Percentiles rank a stretch among this genome's conserved stretches.
Conservation (phyloP, 176 grass and related monocot genomes). For the Eremochloa ophiuroides region DNA sequence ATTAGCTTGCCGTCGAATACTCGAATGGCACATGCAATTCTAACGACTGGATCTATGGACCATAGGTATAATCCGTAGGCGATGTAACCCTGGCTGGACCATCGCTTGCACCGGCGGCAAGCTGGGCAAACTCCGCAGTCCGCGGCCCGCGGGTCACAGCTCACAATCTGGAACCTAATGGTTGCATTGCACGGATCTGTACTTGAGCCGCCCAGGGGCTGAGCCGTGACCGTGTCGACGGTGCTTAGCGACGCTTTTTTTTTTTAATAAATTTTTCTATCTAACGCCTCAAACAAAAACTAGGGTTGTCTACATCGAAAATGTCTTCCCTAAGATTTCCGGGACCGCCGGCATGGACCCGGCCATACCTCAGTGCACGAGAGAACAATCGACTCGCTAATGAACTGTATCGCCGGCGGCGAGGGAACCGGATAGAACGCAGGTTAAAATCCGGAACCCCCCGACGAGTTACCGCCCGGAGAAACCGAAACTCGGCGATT, state of each 20-base stretch:
- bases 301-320: no score
- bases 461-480: background rate
- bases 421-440: background rate
- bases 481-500: background rate
- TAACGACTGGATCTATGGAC: background rate
- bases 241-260: background rate
- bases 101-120: constrained; percentile 6
- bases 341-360: background rate
- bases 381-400: background rate
- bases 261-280: no score
- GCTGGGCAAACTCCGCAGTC: background rate
- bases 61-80: background rate
- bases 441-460: background rate
- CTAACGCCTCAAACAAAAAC: no score
- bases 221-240: background rate
- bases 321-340: no score
- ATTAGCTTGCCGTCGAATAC: background rate
- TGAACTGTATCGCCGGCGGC: background rate
- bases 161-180: background rate
- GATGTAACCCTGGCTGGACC: constrained; percentile 9
- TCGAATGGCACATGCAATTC: background rate
- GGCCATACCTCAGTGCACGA: background rate
- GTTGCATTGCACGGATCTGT: background rate
- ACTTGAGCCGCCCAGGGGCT: background rate
- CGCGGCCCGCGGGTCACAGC: background rate